Evolutionary conservation across 331 rosid genomes (phyloP).

Genomic region (Malus hybrid): DNA sequence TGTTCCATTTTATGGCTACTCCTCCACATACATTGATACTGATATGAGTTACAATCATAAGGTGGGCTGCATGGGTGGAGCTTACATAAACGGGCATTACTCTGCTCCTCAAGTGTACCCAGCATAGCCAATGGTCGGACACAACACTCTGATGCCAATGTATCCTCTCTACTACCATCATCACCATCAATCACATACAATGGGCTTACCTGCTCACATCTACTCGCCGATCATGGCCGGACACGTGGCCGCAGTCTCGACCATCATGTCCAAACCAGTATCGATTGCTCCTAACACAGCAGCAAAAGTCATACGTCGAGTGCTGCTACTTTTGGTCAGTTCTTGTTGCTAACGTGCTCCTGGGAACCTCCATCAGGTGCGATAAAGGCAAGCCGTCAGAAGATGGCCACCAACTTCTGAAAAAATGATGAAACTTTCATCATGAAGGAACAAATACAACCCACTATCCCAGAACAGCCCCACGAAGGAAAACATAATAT

Average conservation of each 20-base stretch:
- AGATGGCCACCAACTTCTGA: no score
- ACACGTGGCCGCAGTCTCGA: constrained; percentile 33
- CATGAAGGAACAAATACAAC: no score
- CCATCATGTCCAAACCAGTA: constrained; percentile 53
- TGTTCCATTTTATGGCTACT: constrained; percentile 63
- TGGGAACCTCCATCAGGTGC: no score
- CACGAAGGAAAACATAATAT: no score
- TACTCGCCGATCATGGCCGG: constrained; percentile 39
- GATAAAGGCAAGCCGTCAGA: no score
- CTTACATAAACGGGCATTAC: constrained; percentile 58
- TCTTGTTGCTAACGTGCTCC: no score
- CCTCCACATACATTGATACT: constrained; percentile 55
- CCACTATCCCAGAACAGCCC: no score
- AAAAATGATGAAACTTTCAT: no score
- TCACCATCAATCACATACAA: constrained; percentile 69
- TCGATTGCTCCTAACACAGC: constrained; percentile 49
- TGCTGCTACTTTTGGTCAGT: no score
- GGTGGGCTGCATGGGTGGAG: constrained; percentile 41
- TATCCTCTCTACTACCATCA: constrained; percentile 64
- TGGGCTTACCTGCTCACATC: constrained; percentile 56
- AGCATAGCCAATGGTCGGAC: constrained; percentile 44
- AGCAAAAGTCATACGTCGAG: no score
- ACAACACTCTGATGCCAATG: constrained; percentile 66
- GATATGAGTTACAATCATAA: constrained; percentile 65
- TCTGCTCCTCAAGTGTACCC: constrained; percentile 48